Percentiles rank a stretch among this genome's conserved stretches.
Evolutionary conservation across 148 eudicot species (phyloP).

Genomic region (Rhododendron molle): DNA sequence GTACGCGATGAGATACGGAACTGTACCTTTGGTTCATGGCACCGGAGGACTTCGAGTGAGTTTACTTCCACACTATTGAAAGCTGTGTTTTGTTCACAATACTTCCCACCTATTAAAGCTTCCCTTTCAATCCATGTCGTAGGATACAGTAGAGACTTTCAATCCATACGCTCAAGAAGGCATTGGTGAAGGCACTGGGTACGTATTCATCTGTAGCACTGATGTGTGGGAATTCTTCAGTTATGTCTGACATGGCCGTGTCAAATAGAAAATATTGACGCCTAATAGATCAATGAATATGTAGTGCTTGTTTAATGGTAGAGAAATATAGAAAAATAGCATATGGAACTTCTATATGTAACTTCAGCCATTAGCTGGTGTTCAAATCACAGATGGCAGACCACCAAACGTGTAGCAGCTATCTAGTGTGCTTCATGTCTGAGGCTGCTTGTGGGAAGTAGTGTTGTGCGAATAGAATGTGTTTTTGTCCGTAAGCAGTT

Average conservation of each 20-base stretch:
- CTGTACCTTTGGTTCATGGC: conserved; percentile 83
- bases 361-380: neutral
- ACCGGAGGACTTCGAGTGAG: conserved; percentile 97
- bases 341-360: neutral
- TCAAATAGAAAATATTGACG: neutral
- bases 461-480: neutral
- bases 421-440: neutral
- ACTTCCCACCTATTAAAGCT: neutral
- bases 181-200: conserved; percentile 90
- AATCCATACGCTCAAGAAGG: conserved; percentile 80
- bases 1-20: conserved; percentile 97
- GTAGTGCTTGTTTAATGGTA: neutral
- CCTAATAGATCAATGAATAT: neutral
- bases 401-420: neutral
- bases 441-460: neutral
- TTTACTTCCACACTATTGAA: neutral
- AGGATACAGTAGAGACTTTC: conserved; percentile 91
- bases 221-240: neutral
- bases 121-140: conserved; percentile 1
- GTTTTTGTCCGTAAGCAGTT: neutral
- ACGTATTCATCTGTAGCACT: conserved; percentile 19
- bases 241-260: neutral
- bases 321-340: neutral
- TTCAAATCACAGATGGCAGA: neutral
- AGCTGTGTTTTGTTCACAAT: neutral